Evolutionary conservation across 306 rosid genomes (phyloP).

Genomic region (Gastrolobium villosum): DNA sequence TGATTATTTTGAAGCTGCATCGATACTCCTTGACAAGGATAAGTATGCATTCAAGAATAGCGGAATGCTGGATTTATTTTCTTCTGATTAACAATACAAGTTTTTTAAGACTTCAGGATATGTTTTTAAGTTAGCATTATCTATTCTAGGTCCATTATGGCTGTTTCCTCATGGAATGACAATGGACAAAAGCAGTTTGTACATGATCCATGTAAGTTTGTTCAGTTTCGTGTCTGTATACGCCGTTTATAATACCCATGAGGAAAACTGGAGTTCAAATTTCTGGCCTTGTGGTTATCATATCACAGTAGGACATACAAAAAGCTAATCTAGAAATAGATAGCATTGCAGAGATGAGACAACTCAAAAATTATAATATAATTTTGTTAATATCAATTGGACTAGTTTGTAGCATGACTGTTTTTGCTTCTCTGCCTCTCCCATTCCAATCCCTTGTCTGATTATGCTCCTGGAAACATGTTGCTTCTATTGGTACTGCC

Average conservation of each 20-base stretch:
- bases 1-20: constrained; percentile 89
- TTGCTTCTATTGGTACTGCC: not conserved
- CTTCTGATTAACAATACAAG: not conserved
- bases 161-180: constrained; percentile 99
- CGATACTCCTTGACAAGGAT: constrained; percentile 88
- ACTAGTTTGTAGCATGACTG: not conserved
- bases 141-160: constrained; percentile 86
- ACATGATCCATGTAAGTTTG: constrained; percentile 86
- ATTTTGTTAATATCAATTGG: constrained; percentile 4
- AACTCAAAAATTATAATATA: not conserved
- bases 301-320: constrained; percentile 21
- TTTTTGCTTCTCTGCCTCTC: constrained; percentile 1
- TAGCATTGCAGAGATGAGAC: constrained; percentile 11
- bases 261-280: constrained; percentile 20
- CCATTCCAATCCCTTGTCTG: not conserved
- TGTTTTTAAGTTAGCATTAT: constrained; percentile 34
- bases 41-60: constrained; percentile 65
- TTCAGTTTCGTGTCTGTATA: constrained; percentile 16
- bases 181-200: constrained; percentile 98
- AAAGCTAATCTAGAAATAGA: not conserved
- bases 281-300: constrained; percentile 22
- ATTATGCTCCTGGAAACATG: not conserved
- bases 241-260: constrained; percentile 16
- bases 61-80: constrained; percentile 20
- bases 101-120: not conserved